phyloP scores from a whole-genome alignment of 441 rosid genomes.

The Adansonia gregorii region DNA sequence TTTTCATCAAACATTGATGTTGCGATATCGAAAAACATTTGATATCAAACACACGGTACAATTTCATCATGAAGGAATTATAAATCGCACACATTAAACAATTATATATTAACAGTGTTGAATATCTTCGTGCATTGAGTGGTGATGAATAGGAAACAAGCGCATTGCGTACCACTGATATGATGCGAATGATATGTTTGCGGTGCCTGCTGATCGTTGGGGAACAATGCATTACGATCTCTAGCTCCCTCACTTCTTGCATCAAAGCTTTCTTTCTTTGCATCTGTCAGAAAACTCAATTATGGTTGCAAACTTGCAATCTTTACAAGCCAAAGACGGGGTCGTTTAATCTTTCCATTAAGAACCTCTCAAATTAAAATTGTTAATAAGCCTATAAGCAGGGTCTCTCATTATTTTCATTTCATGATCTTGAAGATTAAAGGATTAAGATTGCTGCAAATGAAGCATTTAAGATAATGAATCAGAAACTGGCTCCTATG shows the following conservation, averaged over 20 bases:
- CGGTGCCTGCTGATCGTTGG: slow-evolving; percentile 7
- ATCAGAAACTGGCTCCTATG: neutral
- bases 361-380: neutral
- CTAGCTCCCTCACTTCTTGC: neutral
- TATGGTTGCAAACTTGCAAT: neutral
- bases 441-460: neutral
- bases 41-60: neutral
- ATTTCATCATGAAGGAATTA: neutral
- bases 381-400: neutral
- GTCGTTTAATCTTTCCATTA: neutral
- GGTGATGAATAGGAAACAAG: neutral
- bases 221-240: slow-evolving; percentile 23
- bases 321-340: neutral
- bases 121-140: neutral
- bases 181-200: slow-evolving; percentile 10
- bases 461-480: neutral
- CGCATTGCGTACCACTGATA: slow-evolving; percentile 8
- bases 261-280: neutral
- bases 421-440: neutral
- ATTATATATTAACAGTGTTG: neutral
- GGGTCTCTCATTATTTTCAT: neutral
- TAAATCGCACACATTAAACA: neutral
- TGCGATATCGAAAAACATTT: neutral
- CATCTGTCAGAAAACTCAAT: neutral
- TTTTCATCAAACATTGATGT: neutral